Conservation (phyloP, 495 filamentous ascomycete genomes). For the Podospora fimiseda region DNA sequence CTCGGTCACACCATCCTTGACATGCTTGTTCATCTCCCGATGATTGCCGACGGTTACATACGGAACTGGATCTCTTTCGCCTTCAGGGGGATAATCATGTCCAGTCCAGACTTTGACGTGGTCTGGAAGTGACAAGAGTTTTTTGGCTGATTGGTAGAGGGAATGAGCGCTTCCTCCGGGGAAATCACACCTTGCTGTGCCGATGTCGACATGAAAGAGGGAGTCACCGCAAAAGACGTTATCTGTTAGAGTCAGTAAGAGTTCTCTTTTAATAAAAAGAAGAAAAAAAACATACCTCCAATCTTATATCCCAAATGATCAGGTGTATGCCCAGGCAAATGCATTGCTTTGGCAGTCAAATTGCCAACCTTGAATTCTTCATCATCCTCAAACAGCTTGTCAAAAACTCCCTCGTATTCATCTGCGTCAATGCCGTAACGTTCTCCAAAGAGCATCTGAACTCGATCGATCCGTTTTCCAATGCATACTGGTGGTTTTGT, state of each 20-base stretch:
- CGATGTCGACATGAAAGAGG: slow-evolving; percentile 52
- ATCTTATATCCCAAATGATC: slow-evolving; percentile 56
- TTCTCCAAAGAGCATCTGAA: slow-evolving; percentile 44
- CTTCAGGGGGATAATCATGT: slow-evolving; percentile 42
- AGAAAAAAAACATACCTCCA: slow-evolving; percentile 28
- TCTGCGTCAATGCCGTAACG: slow-evolving; percentile 38
- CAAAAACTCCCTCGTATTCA: slow-evolving; percentile 44
- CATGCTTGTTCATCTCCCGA: slow-evolving; percentile 44
- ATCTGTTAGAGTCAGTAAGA: slow-evolving; percentile 12
- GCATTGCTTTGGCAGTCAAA: slow-evolving; percentile 40
- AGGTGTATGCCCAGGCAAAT: slow-evolving; percentile 57
- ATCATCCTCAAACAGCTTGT: slow-evolving; percentile 47
- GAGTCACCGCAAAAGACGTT: slow-evolving; percentile 58
- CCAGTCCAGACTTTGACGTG: slow-evolving; percentile 47
- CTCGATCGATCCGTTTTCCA: slow-evolving; percentile 47
- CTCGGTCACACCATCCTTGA: slow-evolving; percentile 35
- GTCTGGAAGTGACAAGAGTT: slow-evolving; percentile 40
- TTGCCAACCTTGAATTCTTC: slow-evolving; percentile 45
- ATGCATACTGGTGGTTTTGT: slow-evolving; percentile 41
- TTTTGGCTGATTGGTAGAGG: slow-evolving; percentile 41
- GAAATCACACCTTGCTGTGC: slow-evolving; percentile 55
- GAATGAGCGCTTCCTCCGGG: slow-evolving; percentile 44
- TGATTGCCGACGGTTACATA: slow-evolving; percentile 48
- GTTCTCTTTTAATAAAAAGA: not conserved
- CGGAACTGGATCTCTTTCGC: slow-evolving; percentile 25